Percentiles rank a stretch among this genome's conserved stretches.
phyloP scores from a whole-genome alignment of 345 rosid species.

The Toxicodendron radicans region DNA sequence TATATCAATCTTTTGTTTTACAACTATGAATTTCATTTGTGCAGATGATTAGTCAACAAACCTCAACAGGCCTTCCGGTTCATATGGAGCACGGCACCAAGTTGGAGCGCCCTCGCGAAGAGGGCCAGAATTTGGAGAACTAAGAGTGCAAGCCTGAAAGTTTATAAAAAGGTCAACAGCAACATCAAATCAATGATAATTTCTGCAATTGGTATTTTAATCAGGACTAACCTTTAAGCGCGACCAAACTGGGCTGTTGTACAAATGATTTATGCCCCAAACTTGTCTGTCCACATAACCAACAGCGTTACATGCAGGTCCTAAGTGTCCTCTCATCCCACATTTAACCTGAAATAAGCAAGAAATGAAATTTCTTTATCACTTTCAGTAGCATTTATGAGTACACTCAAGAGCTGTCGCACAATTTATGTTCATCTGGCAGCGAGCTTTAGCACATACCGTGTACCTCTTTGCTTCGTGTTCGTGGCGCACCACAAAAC shows the following conservation, averaged over 20 bases:
- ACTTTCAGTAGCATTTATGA: neutral
- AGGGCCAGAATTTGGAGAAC: constrained; percentile 46
- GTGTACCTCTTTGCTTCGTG: constrained; percentile 32
- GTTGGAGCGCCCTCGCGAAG: constrained; percentile 45
- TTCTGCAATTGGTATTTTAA: neutral
- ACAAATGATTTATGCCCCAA: constrained; percentile 70
- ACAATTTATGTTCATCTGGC: neutral
- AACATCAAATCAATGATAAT: neutral
- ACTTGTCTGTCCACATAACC: constrained; percentile 57
- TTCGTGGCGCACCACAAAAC: constrained; percentile 23
- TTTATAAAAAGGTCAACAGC: neutral
- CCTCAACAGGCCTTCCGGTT: constrained; percentile 77
- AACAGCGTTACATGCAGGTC: constrained; percentile 75
- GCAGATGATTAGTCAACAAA: constrained; percentile 8
- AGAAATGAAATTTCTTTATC: neutral
- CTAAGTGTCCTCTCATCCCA: constrained; percentile 72
- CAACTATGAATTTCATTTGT: neutral
- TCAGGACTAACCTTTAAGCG: constrained; percentile 47
- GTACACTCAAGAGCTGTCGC: neutral
- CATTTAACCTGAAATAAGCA: constrained; percentile 50
- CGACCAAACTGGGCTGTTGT: constrained; percentile 51
- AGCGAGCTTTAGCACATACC: constrained; percentile 22
- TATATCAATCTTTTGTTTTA: neutral
- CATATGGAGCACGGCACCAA: constrained; percentile 67
- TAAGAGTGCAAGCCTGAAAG: constrained; percentile 59